Base-by-base conservation (phyloP, 257 asterid genomes). In the Nyctanthes arbortristis region DNA sequence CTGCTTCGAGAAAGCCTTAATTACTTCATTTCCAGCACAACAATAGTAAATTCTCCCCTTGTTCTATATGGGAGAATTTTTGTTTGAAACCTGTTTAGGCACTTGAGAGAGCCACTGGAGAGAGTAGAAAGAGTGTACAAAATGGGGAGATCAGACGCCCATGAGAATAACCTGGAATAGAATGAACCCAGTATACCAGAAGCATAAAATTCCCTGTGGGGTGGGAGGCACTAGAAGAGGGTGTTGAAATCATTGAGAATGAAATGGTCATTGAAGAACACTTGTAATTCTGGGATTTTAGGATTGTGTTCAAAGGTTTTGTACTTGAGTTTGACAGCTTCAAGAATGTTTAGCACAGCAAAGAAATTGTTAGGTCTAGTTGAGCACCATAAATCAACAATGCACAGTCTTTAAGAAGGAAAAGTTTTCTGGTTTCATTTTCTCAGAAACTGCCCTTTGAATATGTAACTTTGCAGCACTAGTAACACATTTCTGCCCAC, bases 181-280 rank as follows among this genome's bases (percentile, higher is more conserved):
- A 84, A 84, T 9, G 86, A 81, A 1, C 82, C 89, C 0, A 80
- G 82, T 0, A 69, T 82, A 0, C 84, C 89, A 3, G 81, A 73
- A 0, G 75, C 79, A n/a, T 28, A 71, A 70, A 77, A 81, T 0
- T 37, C 33, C 4, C 66, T 55, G 2, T 36, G 7, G 1, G 5
- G 14, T 0, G 75, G 82, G 13, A 77, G 73, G 3, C 66, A 68
- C 7, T 72, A 36, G 68, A 79, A 84, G 32, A 81, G 80, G 10
- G 77, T 70, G 65, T 84, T 84, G 84, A 84, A 84, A 32, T 84
- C 89, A 57, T 84, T 81, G 14, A n/a, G n/a, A n/a, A 52, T 33
- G 0, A 66, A 39, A 1, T 61, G 72, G 28, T 84, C 87, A 9
- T 67, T 84, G 68, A 84, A 77, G 36, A 72, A 72, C 0, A 72